phyloP scores from a whole-genome alignment of 2,329 filamentous ascomycete genomes.

The Penicillium expansum region DNA sequence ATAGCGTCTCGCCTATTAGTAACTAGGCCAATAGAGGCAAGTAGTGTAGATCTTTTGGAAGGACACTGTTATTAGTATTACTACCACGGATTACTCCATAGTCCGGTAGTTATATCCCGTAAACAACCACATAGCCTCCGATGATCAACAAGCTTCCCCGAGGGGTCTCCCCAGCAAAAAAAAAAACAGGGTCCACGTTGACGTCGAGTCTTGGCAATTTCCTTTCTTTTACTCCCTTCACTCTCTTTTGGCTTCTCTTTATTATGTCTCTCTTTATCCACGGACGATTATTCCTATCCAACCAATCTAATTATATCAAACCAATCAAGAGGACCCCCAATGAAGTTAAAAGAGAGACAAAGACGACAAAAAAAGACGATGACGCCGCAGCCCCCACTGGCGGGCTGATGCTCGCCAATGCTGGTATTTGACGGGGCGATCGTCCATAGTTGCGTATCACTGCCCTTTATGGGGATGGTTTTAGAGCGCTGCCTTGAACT shows the following conservation, averaged over 20 bases:
- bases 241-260: background rate
- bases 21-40: background rate
- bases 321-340: background rate
- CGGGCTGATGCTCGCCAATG: background rate
- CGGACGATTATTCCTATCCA: background rate
- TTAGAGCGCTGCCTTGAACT: background rate
- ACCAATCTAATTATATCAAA: background rate
- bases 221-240: background rate
- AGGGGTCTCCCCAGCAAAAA: background rate
- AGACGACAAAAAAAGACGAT: background rate
- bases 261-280: background rate
- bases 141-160: background rate
- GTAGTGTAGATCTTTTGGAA: background rate
- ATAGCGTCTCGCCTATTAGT: background rate
- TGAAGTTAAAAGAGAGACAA: background rate
- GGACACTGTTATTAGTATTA: too few species aligned
- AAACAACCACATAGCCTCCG: background rate
- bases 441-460: background rate
- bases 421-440: background rate
- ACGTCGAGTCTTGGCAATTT: background rate
- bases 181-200: background rate
- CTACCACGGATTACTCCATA: too few species aligned
- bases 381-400: constrained; percentile 1
- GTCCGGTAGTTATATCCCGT: background rate
- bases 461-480: background rate